Evolutionary conservation across 768 basidiomycete species (phyloP).

Genomic region (Hygrophorus pudorinus): DNA sequence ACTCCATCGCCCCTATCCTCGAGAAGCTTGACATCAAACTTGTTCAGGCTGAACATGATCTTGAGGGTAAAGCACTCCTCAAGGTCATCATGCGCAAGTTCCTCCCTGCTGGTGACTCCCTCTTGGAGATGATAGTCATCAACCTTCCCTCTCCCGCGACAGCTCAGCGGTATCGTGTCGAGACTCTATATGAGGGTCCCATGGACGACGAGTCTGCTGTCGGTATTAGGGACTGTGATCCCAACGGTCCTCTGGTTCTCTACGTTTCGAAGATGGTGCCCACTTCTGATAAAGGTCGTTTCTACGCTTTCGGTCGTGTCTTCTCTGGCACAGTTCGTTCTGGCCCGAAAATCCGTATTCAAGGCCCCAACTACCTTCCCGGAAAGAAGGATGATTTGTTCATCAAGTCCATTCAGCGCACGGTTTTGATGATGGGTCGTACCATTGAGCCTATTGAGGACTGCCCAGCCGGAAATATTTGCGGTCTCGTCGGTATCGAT

Average conservation of each 20-base stretch:
- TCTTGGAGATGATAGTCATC: slow-evolving; percentile 99
- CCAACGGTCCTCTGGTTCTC: slow-evolving; percentile 90
- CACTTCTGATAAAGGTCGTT: slow-evolving; percentile 98
- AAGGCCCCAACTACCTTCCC: slow-evolving; percentile 97
- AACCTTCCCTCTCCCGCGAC: slow-evolving; percentile 96
- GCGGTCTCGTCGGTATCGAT: slow-evolving; percentile 99
- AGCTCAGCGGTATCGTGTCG: slow-evolving; percentile 97
- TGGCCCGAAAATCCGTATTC: slow-evolving; percentile 98
- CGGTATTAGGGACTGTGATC: slow-evolving; percentile 96
- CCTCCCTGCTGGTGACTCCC: slow-evolving; percentile 96
- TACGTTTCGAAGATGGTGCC: slow-evolving; percentile 99
- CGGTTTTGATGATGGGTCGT: slow-evolving; percentile 99
- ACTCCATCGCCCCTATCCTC: slow-evolving; percentile 68
- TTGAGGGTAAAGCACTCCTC: slow-evolving; percentile 92
- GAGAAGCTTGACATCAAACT: slow-evolving; percentile 96
- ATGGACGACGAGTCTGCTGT: slow-evolving; percentile 99
- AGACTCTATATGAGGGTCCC: slow-evolving; percentile 99
- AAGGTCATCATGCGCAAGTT: slow-evolving; percentile 99
- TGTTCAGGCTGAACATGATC: slow-evolving; percentile 77
- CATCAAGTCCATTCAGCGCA: slow-evolving; percentile 96
- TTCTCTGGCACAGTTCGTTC: slow-evolving; percentile 97
- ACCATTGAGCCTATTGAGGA: slow-evolving; percentile 98
- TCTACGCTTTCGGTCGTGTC: slow-evolving; percentile 99
- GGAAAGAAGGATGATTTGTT: slow-evolving; percentile 99
- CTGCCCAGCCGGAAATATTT: slow-evolving; percentile 97